Base-by-base conservation (phyloP, 2,329 filamentous ascomycete species). In the Tolypocladium pustulatum region DNA sequence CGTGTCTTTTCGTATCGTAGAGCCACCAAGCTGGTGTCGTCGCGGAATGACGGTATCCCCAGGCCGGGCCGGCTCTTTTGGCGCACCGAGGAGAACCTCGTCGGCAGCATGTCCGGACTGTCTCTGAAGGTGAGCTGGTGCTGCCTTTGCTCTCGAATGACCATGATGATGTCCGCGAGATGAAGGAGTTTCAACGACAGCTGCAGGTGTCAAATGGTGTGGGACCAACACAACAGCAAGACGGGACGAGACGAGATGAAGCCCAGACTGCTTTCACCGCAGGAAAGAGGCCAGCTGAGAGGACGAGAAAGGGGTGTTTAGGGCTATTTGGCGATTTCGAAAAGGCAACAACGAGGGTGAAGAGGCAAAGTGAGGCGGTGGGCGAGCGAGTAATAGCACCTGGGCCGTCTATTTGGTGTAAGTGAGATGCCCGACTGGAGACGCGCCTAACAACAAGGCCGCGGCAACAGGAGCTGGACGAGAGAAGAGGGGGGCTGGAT, bases 1-100 rank as follows among this genome's bases (percentile, higher is more conserved):
- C 78, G 72, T 40, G 81, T 83, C 69, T 85, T 78, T 67, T 87
- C 84, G 72, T 87, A 86, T 59, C 81, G 80, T 58, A 86, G 66
- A 54, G 78, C 78, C 60, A 85, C 75, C 64, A 85, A 69, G 63
- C 70, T 72, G 49, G 74, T 71, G 64, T 82, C 80, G 65, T 80
- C 78, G 60, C 76, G 73, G 65, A 81, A 71, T 38, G 68, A 67
- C 22, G 66, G 61, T 60, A 65, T 68, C 51, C 65, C 65, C 61
- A 71, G 67, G 59, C 69, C 63, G 25, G 76, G 68, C 61, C 72
- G 71, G 62, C 68, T 71, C 65, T 69, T 77, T 63, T 73, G 70
- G 63, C 78, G 76, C 66, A 75, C 68, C 63, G 73, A 79, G 59
- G 72, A 66, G 62, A 75, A 72, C 62, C 72, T 76, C 54, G 72